Evolutionary conservation across 108 stramenopile species (phyloP), one percentile per base, ranked within the genome.

Genomic region (Asterionellopsis glacialis): DNA sequence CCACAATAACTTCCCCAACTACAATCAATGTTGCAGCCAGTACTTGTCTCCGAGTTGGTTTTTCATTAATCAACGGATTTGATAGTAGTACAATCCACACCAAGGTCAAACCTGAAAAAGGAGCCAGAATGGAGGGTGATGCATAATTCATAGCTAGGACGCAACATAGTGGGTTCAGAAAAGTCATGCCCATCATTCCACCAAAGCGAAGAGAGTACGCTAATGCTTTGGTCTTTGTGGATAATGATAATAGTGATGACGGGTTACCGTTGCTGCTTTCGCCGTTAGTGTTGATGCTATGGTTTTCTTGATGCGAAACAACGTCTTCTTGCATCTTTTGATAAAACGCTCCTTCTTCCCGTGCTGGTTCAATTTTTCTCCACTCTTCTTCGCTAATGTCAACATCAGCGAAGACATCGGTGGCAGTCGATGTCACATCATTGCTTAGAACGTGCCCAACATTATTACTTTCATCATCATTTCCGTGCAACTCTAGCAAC

Each of bases 91-190:
- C 76, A 0, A 94, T 81, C 88, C 88, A 94, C 1, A 90, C 89
- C n/a, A 94, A 56, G 11, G 93, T 89, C 11, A 94, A 70, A 33
- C 93, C 93, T 12, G 76, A 78, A 63, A 94, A 94, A 0, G 93
- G 93, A 21, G 93, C 93, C 45, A 91, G 53, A 44, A 94, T 88
- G 6, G 70, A 73, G n/a, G 93, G 93, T 38, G 81, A 83, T 11
- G 89, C 89, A 66, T 88, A 91, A 33, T 83, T 80, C 88, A 94
- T 90, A 9, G 93, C 88, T 28, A 88, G 45, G 3, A 94, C 85
- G 51, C 83, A 81, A 45, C 73, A 87, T 11, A 83, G 21, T 15
- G 93, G 93, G 70, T 90, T 93, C 27, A 93, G 59, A 43, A 84
- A 68, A 0, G 82, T 77, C 91, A 93, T 93, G 2, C 91, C 91